Percentiles rank a stretch among this genome's conserved stretches.
Conservation (phyloP, 345 rosid genomes). For the Citrus maxima region DNA sequence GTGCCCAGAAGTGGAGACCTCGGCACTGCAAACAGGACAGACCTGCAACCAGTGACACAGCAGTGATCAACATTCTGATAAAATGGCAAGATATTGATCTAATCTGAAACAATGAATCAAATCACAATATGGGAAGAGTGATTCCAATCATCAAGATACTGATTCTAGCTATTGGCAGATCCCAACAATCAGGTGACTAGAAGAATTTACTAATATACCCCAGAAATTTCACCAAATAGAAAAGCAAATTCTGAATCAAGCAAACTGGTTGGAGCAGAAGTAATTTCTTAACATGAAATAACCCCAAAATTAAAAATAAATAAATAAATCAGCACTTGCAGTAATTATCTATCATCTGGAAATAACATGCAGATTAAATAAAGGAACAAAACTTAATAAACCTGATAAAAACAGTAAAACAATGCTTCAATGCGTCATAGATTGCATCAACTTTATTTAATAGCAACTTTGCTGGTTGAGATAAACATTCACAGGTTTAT, state of each 20-base stretch:
- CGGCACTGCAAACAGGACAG: conserved; percentile 83
- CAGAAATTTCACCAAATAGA: not conserved
- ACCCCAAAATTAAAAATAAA: not conserved
- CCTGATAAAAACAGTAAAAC: not conserved
- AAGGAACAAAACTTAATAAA: not conserved
- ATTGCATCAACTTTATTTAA: not conserved
- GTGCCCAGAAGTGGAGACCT: conserved; percentile 66
- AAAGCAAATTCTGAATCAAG: not conserved
- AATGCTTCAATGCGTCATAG: not conserved
- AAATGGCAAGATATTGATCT: not conserved
- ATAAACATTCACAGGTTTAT: not conserved
- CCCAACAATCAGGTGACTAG: not conserved
- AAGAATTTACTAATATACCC: not conserved
- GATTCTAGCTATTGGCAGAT: too few relatives aligned
- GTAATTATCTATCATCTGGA: not conserved
- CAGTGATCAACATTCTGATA: not conserved
- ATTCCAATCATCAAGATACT: not conserved
- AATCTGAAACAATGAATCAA: not conserved
- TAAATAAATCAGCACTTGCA: not conserved
- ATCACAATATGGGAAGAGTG: not conserved
- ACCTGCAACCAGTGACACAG: conserved; percentile 43
- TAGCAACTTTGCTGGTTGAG: not conserved
- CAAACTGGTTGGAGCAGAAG: not conserved
- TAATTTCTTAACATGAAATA: not conserved
- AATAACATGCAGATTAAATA: not conserved